phyloP scores from a whole-genome alignment of 768 basidiomycete species.

The Infundibulicybe gibba region DNA sequence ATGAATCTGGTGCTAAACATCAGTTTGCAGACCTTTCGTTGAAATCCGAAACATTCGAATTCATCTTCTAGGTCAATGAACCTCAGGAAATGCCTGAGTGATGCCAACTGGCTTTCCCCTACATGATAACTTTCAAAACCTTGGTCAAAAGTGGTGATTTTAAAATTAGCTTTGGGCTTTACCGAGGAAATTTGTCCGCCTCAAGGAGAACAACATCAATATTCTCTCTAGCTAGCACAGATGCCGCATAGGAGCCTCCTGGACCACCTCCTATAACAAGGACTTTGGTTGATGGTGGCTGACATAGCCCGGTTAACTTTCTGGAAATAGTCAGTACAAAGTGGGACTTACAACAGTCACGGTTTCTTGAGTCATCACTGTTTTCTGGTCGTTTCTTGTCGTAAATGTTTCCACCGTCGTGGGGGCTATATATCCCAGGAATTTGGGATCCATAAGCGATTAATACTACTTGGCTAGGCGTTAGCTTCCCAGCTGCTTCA shows the following conservation, averaged over 20 bases:
- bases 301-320: no score
- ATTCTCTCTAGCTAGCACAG: background rate
- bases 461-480: no score
- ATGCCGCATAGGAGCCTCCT: conserved; percentile 6
- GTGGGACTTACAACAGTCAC: conserved; percentile 20
- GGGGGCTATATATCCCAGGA: no score
- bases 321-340: conserved; percentile 3
- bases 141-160: background rate
- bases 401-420: no score
- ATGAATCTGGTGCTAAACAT: background rate
- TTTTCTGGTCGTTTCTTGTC: no score
- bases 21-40: conserved; percentile 20
- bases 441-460: no score
- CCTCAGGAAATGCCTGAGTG: conserved; percentile 26
- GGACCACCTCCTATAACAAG: conserved; percentile 8
- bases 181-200: conserved; percentile 9
- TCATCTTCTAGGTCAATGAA: conserved; percentile 34
- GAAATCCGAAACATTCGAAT: conserved; percentile 27
- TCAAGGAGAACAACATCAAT: conserved; percentile 3
- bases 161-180: background rate
- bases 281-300: background rate
- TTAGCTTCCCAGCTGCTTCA: no score
- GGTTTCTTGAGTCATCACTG: no score
- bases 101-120: conserved; percentile 35
- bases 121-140: conserved; percentile 25